Conservation (phyloP, 306 rosid genomes). For the Hylodesmum podocarpum region DNA sequence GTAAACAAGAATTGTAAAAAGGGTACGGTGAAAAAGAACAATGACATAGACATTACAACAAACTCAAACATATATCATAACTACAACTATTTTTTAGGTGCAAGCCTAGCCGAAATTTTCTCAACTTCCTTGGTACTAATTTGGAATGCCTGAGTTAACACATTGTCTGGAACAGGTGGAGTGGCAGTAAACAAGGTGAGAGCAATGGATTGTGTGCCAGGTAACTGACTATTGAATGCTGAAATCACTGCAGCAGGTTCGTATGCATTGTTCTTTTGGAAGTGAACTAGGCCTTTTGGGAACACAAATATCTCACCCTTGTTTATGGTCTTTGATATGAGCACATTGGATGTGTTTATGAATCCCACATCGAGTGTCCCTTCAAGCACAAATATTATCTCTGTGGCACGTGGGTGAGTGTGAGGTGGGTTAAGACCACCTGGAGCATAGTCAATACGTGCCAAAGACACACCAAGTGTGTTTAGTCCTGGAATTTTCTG, state of each 20-base stretch:
- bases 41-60: background rate
- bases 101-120: slow-evolving; percentile 66
- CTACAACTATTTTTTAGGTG: slow-evolving; percentile 48
- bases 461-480: slow-evolving; percentile 78
- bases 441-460: slow-evolving; percentile 83
- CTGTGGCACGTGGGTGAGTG: slow-evolving; percentile 96
- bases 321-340: slow-evolving; percentile 61
- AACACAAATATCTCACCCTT: slow-evolving; percentile 81
- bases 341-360: slow-evolving; percentile 63
- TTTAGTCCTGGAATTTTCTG: slow-evolving; percentile 76
- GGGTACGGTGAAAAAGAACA: background rate
- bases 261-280: slow-evolving; percentile 74
- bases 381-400: slow-evolving; percentile 68
- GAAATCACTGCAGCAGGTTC: slow-evolving; percentile 62
- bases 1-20: background rate
- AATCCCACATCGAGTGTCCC: slow-evolving; percentile 82
- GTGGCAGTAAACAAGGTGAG: slow-evolving; percentile 60
- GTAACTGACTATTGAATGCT: slow-evolving; percentile 82
- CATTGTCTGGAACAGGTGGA: slow-evolving; percentile 69
- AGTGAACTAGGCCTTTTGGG: slow-evolving; percentile 78
- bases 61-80: background rate
- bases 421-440: slow-evolving; percentile 94
- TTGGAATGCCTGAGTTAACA: slow-evolving; percentile 63
- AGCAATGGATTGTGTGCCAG: slow-evolving; percentile 68
- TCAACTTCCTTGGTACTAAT: slow-evolving; percentile 58